phyloP scores from a whole-genome alignment of 2,329 filamentous ascomycete species.

The Colletotrichum lentis region DNA sequence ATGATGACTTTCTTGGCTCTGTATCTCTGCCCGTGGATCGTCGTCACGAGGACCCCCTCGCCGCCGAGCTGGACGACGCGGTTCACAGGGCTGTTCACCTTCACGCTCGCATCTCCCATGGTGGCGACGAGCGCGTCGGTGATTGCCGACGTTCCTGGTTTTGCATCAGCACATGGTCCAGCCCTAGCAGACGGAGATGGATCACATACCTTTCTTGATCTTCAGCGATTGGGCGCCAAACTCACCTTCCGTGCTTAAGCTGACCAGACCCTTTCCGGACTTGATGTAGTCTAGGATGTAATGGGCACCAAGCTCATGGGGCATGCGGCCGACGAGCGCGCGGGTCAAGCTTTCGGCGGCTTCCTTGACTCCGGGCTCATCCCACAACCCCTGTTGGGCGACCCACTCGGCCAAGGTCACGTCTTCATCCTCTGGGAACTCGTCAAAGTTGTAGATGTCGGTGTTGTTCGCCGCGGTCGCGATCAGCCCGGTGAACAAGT shows the following conservation, averaged over 20 bases:
- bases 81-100: slow-evolving; percentile 38
- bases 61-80: slow-evolving; percentile 36
- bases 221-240: slow-evolving; percentile 42
- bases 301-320: slow-evolving; percentile 39
- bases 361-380: not conserved
- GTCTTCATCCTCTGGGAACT: slow-evolving; percentile 9
- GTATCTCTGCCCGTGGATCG: slow-evolving; percentile 30
- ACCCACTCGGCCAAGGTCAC: slow-evolving; percentile 18
- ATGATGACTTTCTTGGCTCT: slow-evolving; percentile 42
- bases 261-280: slow-evolving; percentile 38
- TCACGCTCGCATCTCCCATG: slow-evolving; percentile 35
- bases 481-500: not conserved
- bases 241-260: slow-evolving; percentile 38
- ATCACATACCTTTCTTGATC: slow-evolving; percentile 39
- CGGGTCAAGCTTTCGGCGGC: slow-evolving; percentile 11
- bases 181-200: not conserved
- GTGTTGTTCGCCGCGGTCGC: not conserved
- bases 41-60: slow-evolving; percentile 32
- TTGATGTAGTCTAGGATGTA: slow-evolving; percentile 40
- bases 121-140: slow-evolving; percentile 32
- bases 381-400: not conserved
- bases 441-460: slow-evolving; percentile 15
- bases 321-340: slow-evolving; percentile 38
- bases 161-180: not conserved
- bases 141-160: slow-evolving; percentile 28